phyloP scores from a whole-genome alignment of 2,329 filamentous ascomycete species.

The Tothia fuscella region DNA sequence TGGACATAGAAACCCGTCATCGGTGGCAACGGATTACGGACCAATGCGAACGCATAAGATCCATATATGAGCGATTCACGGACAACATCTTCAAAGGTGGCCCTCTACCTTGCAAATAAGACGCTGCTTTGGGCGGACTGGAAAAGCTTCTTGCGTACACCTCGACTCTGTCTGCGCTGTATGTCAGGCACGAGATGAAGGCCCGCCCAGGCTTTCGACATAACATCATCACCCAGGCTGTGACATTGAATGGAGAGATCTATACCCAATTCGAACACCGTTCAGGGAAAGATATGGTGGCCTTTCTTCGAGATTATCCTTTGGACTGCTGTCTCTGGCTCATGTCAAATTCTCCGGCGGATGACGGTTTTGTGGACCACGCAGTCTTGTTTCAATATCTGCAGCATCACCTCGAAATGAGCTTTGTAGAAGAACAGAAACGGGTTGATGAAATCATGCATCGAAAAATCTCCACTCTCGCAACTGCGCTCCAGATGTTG shows the following conservation, averaged over 20 bases:
- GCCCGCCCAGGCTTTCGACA: no score
- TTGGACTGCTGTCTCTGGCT: not conserved
- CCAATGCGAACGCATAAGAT: not conserved
- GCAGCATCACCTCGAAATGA: not conserved
- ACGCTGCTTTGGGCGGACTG: not conserved
- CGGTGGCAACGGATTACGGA: not conserved
- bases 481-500: not conserved
- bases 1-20: no score
- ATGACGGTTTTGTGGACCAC: not conserved
- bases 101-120: not conserved
- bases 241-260: no score
- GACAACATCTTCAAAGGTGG: not conserved
- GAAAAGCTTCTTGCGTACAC: not conserved
- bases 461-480: not conserved
- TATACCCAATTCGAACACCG: no score
- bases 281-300: no score
- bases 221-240: no score
- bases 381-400: not conserved
- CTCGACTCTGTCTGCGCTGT: no score
- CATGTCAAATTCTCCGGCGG: not conserved
- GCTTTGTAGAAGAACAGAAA: not conserved
- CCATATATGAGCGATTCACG: not conserved
- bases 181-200: no score
- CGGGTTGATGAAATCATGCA: not conserved
- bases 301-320: no score